Percentiles rank a stretch among this genome's conserved stretches.
phyloP scores from a whole-genome alignment of 371 early-diverging fungal genomes.

The Mortierella sp. region DNA sequence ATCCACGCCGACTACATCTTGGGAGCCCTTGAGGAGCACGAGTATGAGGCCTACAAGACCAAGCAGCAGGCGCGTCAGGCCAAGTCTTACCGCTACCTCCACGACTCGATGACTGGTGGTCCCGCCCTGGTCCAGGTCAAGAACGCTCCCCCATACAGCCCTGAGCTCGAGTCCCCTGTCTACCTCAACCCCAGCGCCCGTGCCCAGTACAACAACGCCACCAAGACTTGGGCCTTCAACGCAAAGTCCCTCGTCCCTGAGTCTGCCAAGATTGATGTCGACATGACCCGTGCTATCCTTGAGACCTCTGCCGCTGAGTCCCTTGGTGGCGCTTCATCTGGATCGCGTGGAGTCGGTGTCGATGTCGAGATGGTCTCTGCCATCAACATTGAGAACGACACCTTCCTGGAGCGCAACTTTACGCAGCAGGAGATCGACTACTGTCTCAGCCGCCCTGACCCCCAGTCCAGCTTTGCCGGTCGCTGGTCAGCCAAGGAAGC shows the following conservation, averaged over 20 bases:
- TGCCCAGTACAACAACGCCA: slow-evolving; percentile 82
- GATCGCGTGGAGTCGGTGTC: slow-evolving; percentile 83
- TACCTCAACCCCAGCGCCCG: slow-evolving; percentile 95
- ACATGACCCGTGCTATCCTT: slow-evolving; percentile 73
- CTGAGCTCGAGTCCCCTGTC: slow-evolving; percentile 87
- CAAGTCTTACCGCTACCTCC: slow-evolving; percentile 93
- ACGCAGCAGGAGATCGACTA: slow-evolving; percentile 86
- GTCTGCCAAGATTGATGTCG: slow-evolving; percentile 66
- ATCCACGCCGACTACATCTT: slow-evolving; percentile 95
- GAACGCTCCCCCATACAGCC: slow-evolving; percentile 90
- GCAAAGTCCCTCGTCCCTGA: slow-evolving; percentile 60
- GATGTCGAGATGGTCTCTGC: slow-evolving; percentile 93
- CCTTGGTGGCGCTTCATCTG: slow-evolving; percentile 12
- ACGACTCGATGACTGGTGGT: slow-evolving; percentile 92
- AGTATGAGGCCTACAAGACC: slow-evolving; percentile 80
- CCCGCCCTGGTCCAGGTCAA: slow-evolving; percentile 92
- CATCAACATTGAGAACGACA: slow-evolving; percentile 86
- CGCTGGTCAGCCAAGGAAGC: slow-evolving; percentile 98
- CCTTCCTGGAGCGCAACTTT: slow-evolving; percentile 95
- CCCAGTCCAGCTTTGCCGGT: slow-evolving; percentile 92
- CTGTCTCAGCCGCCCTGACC: slow-evolving; percentile 83
- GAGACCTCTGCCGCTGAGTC: slow-evolving; percentile 70
- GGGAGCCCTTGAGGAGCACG: slow-evolving; percentile 81
- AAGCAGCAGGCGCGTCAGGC: slow-evolving; percentile 85
- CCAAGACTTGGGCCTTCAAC: slow-evolving; percentile 84